These are phyloP conservation scores for Leptomonas seymouri DNA, from an alignment of 208 protist genomes.

Conservation along the genomic window DNA sequence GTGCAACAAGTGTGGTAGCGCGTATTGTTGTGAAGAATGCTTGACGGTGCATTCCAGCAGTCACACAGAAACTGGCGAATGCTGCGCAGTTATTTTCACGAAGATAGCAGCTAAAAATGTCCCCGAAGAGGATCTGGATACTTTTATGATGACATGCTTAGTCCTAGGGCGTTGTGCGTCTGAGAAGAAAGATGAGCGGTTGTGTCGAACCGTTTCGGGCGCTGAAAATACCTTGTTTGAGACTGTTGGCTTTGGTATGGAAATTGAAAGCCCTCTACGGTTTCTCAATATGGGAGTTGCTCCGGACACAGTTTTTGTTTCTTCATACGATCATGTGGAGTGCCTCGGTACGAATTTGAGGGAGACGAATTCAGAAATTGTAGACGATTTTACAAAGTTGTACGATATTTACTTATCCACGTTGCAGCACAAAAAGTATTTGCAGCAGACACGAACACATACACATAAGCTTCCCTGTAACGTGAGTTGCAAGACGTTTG, in stretches of 20 bases:
- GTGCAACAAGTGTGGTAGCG: conserved; percentile 22
- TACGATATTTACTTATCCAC: conserved; percentile 23
- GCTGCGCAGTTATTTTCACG: conserved; percentile 27
- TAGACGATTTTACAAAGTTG: conserved; percentile 30
- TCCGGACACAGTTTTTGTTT: neutral
- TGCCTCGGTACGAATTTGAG: conserved; percentile 38
- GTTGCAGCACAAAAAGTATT: conserved; percentile 29
- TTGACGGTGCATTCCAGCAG: neutral
- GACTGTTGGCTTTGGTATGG: conserved; percentile 30
- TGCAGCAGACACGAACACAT: neutral
- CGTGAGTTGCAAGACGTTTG: conserved; percentile 34
- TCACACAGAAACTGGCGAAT: conserved; percentile 29
- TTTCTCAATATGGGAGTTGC: conserved; percentile 19
- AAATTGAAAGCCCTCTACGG: conserved; percentile 14
- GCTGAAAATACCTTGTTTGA: conserved; percentile 1
- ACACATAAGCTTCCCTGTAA: conserved; percentile 9
- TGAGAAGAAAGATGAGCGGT: conserved; percentile 18
- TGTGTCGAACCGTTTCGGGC: neutral
- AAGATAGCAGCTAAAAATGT: conserved; percentile 13
- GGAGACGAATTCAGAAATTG: conserved; percentile 28
- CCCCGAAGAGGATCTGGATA: conserved; percentile 35
- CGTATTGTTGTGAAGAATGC: conserved; percentile 33
- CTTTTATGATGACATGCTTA: conserved; percentile 34
- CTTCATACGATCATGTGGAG: conserved; percentile 37
- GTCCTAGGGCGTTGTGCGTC: conserved; percentile 25